Base-by-base conservation (phyloP, 2,329 filamentous ascomycete genomes). In the Cercospora zeina region DNA sequence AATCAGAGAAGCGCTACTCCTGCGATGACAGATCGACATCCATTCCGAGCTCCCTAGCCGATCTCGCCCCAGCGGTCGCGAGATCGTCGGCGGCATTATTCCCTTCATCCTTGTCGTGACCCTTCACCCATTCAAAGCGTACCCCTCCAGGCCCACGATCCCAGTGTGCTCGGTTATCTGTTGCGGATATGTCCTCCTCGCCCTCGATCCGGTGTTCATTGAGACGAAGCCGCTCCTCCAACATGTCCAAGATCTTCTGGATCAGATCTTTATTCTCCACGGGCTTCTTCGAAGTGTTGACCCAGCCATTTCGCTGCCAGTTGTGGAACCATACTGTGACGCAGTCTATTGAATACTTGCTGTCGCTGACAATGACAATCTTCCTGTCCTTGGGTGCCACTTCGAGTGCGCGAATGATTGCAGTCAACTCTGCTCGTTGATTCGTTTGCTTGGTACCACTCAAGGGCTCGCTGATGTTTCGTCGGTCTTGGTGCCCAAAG, bases 381-480 rank as follows among this genome's bases (percentile, higher is more conserved):
- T 86, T 81, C 61, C 89, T 83, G 62, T 87, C 81, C 14, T 84
- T 77, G 0, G 90, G 87, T 1, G 88, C 86, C 50, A 88, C 84
- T 71, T 97, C 87, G 21, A 97, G 81, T 0, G 93, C 93, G 61
- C 93, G 89, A 31, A 90, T 81, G 65, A 97, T 89, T 7, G 92
- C 95, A 24, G 90, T 93, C 62, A 99, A 81, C 78, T 99, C 95
- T n/a, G 93, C 95, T 2, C 95, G 89, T 75, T 97, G 91, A 74
- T 99, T 99, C 0, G 95, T 97, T 77, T 97, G 95, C 9, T 82
- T 81, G 14, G 83, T 80, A 55, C 91, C 91, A 56, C 82, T 77
- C 2, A 97, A 83, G 3, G 87, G 86, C 76, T 96, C 92, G 11
- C 90, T 90, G 24, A 96, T 77, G 70, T 89, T 89, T 36, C 73